Evolutionary conservation across 805 yeast species (phyloP), one percentile per base, ranked within the genome.

Genomic region (Jamesozyma piceae): DNA sequence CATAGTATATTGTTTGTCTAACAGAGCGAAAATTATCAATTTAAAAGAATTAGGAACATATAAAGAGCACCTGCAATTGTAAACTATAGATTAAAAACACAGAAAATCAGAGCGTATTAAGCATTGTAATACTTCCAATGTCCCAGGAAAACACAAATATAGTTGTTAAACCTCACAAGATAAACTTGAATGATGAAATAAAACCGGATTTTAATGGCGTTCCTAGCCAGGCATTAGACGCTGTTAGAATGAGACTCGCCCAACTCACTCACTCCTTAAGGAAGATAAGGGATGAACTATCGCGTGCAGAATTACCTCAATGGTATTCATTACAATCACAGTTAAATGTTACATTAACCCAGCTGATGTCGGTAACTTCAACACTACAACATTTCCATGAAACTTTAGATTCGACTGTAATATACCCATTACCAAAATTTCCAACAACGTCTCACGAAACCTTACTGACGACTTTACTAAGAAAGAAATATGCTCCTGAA

Each of bases 401-500:
- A 3, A 61, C 73, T 0, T 66, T 92, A 21, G 72, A 73, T 36
- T 63, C 75, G 4, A 79, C 95, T 0, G 87, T 84, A 40, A 89
- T 80, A 1, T 90, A 77, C 55, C 98, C 98, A 1, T 67, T 85
- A 42, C 82, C 89, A 0, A 73, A 74, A 18, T 92, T 90, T 58
- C 97, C 97, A 8, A 77, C 94, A 0, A 75, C 86, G 1, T 82
- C 85, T 35, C 89, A 85, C 49, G 89, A 84, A 53, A 84, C 87
- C 2, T 69, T 92, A 29, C 65, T 89, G 39, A 83, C 95, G 0
- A 88, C 97, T 0, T 67, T 92, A 46, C 62, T 92, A 46, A 73
- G 97, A 45, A 92, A 89, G 59, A 90, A 89, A 58, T 81, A 82
- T 39, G 67, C 85, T 10, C 97, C 98, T 0, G 97, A 89, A 48